Evolutionary conservation across 441 rosid genomes (phyloP).

Genomic region (Populus hybrid): DNA sequence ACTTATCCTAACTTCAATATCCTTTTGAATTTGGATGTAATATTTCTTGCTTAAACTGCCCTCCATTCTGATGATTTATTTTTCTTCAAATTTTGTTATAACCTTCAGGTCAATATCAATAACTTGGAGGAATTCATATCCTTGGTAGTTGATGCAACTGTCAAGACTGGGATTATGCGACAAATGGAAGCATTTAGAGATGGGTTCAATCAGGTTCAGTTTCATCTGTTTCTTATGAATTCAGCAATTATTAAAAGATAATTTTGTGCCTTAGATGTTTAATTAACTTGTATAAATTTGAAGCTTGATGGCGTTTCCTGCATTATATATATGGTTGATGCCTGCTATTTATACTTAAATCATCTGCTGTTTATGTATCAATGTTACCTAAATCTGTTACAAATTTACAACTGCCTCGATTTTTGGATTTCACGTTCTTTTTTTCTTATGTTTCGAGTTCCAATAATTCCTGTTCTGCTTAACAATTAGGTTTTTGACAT

Average conservation of each 20-base stretch:
- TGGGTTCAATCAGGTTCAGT: constrained; percentile 90
- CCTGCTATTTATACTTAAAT: neutral
- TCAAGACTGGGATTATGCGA: constrained; percentile 71
- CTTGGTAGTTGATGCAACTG: constrained; percentile 87
- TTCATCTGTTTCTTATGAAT: neutral
- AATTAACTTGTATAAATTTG: neutral
- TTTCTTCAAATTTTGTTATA: neutral
- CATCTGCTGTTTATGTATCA: neutral
- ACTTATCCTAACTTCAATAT: constrained; percentile 1
- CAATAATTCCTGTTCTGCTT: constrained; percentile 7
- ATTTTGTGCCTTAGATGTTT: neutral
- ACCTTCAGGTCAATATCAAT: constrained; percentile 65
- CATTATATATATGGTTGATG: neutral
- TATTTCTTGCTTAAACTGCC: neutral
- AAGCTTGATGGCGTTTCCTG: neutral
- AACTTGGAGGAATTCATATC: constrained; percentile 87
- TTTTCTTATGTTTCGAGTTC: neutral
- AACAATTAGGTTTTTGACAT: constrained; percentile 86
- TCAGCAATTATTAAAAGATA: neutral
- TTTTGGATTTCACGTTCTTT: neutral
- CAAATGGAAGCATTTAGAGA: constrained; percentile 95
- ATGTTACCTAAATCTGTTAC: neutral
- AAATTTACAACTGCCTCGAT: neutral
- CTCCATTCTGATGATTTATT: neutral
- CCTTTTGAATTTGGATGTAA: neutral